A percentile compares a stretch with the other conserved stretches of the same genome.
Evolutionary conservation across 1,284 basidiomycete genomes (phyloP).

Genomic region (Thecaphora thlaspeos): DNA sequence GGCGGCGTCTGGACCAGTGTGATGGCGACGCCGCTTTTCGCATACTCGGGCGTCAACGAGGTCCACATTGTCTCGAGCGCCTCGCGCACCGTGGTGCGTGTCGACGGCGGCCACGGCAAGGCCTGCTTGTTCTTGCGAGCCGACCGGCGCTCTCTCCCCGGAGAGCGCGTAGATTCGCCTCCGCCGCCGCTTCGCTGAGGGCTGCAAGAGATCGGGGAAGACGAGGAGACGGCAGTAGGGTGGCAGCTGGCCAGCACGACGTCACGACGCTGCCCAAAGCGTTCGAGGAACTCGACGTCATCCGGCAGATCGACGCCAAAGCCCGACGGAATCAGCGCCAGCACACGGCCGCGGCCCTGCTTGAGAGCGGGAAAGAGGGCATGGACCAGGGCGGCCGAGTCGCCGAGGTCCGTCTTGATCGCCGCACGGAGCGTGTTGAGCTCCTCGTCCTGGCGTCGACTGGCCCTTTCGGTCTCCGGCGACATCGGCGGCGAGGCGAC

Average conservation of each 20-base stretch:
- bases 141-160: too few species aligned
- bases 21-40: neutral
- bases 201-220: neutral
- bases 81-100: neutral
- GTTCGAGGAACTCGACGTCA: constrained; percentile 3
- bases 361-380: constrained; percentile 35
- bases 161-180: too few species aligned
- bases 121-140: neutral
- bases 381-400: constrained; percentile 28
- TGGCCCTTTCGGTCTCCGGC: constrained; percentile 15
- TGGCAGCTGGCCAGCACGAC: neutral
- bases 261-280: neutral
- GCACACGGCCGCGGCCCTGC: constrained; percentile 27
- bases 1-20: neutral
- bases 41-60: neutral
- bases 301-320: constrained; percentile 21
- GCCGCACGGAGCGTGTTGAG: constrained; percentile 27
- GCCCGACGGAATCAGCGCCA: constrained; percentile 31
- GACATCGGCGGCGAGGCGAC: constrained; percentile 29
- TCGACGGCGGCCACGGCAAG: neutral
- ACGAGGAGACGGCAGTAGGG: too few species aligned
- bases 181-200: too few species aligned
- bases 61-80: neutral
- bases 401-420: constrained; percentile 31
- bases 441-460: constrained; percentile 20